Evolutionary conservation across 2,329 filamentous ascomycete species (phyloP), one percentile per base, ranked within the genome.

Genomic region (Fusarium coicis): DNA sequence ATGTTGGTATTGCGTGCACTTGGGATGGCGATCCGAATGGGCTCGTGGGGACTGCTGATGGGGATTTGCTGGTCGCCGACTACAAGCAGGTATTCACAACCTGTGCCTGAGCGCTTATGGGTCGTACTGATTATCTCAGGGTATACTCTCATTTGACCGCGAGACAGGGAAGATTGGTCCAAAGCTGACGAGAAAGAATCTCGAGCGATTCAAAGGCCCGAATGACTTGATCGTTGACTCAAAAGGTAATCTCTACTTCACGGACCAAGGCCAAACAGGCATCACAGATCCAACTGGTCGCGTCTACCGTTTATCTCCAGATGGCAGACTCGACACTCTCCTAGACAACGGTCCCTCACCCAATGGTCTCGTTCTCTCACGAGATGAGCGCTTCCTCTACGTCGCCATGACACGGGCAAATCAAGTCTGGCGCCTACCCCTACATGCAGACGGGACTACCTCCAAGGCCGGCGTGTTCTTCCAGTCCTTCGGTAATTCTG

Each of bases 1-100:
- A 80, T 2, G 78, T 80, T 2, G 78, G 63, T 0, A 80, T 82
- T 10, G 77, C 74, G 42, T 79, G 77, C 3, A 69, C 76, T 12
- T 85, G 80, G 77, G 82, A 85, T 65, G 83, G 82, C 2, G 83
- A 84, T 54, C 83, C 83, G 0, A 84, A 85, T 61, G 83, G 83
- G 1, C 67, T 85, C 7, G 81, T 79, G 1, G 75, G 80, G 1
- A 77, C 78, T 4, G 32, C 59, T 1, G 77, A 84, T 53, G 83
- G 83, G 1, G 73, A 74, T 14, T 59, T 84, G 1, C 55, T 84
- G 0, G 73, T 84, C 9, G 83, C 83, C 14, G 83, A 84, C 39
- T 84, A 84, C 52, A 84, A 84, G 60, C 81, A 84, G 76, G 83
- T 83, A 18, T 28, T 3, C 15, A 10, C 14, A 34, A 30, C 3